Base-by-base conservation (phyloP, 371 early-diverging fungal species). In the Apophysomyces trapeziformis region DNA sequence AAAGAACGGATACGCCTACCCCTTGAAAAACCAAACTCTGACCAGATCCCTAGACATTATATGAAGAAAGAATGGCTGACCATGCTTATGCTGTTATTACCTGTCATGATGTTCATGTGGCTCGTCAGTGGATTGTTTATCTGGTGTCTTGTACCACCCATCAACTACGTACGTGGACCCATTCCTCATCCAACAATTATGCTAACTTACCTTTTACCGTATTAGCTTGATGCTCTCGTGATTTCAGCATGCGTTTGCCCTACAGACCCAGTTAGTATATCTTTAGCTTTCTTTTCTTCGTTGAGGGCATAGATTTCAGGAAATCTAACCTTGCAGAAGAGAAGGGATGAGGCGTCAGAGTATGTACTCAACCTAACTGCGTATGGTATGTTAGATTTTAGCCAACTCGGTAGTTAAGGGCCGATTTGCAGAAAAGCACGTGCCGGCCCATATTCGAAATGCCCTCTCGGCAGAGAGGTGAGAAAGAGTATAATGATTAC, bases 341-440 rank as follows among this genome's bases (percentile, higher is more conserved):
- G 21, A 50, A 50, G 54, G 54, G 35, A 35, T 16, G 9, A 5
- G 54, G 54, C 43, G 16, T 59, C 37, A 38, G 37, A 59, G 36
- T 6, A 3, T n/a, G 18, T 38, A 11, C 38, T 59, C 60, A 59
- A 26, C 60, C 32, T 38, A 36, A 39, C 16, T 7, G 5, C 16
- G 37, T 50, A 41, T 50, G 54, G 21, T 26, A 50, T 50, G 54
- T 50, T 72, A 86, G 86, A 79, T 99, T 39, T 73, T 99, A 60
- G 95, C 98, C 59, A 96, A 95, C 83, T 92, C 95, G 14, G 93
- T 99, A 7, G 91, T 99, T 36, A 95, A 95, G 74, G 98, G 99
- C 26, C 86, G 90, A 50, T 98, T 97, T 86, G 98, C 99, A 9
- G 95, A 95, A 71, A 89, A 89, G 65, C 90, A 96, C 68, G 93